phyloP scores from a whole-genome alignment of 2,329 filamentous ascomycete genomes.

The Scedosporium dehoogii region DNA sequence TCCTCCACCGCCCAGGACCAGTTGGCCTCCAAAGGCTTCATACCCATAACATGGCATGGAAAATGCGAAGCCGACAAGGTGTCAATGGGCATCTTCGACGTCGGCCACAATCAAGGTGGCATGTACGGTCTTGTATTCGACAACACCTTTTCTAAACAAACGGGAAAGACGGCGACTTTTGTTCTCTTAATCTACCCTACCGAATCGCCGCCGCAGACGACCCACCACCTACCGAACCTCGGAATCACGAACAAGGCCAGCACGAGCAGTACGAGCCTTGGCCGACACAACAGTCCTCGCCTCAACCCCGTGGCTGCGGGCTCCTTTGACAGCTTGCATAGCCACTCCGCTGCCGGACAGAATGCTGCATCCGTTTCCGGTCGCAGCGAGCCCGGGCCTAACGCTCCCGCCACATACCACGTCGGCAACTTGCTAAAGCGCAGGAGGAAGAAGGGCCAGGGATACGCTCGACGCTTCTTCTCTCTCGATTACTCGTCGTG shows the following conservation, averaged over 20 bases:
- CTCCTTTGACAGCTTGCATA: conserved; percentile 53
- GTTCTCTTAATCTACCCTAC: conserved; percentile 91
- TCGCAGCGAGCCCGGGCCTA: conserved; percentile 34
- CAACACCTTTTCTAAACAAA: conserved; percentile 95
- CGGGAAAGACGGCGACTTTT: conserved; percentile 89
- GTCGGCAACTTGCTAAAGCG: conserved; percentile 83
- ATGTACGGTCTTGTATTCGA: conserved; percentile 97
- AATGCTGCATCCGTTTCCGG: conserved; percentile 41
- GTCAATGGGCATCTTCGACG: conserved; percentile 79
- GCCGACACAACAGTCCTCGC: conserved; percentile 34
- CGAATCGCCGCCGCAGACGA: conserved; percentile 64
- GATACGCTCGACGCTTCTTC: conserved; percentile 88
- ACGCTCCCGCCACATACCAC: conserved; percentile 50
- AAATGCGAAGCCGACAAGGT: conserved; percentile 97
- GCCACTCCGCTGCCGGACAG: conserved; percentile 29
- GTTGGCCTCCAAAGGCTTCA: conserved; percentile 56
- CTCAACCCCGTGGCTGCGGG: conserved; percentile 35
- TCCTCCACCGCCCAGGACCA: conserved; percentile 51
- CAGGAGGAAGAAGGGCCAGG: conserved; percentile 85
- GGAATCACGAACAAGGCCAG: conserved; percentile 17
- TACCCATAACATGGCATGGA: conserved; percentile 73
- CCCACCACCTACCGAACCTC: conserved; percentile 56
- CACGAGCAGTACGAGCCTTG: conserved; percentile 42
- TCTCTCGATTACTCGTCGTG: conserved; percentile 91
- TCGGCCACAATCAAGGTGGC: conserved; percentile 63